phyloP scores from a whole-genome alignment of 2,329 filamentous ascomycete species.

The Aspergillus pseudoterreus region DNA sequence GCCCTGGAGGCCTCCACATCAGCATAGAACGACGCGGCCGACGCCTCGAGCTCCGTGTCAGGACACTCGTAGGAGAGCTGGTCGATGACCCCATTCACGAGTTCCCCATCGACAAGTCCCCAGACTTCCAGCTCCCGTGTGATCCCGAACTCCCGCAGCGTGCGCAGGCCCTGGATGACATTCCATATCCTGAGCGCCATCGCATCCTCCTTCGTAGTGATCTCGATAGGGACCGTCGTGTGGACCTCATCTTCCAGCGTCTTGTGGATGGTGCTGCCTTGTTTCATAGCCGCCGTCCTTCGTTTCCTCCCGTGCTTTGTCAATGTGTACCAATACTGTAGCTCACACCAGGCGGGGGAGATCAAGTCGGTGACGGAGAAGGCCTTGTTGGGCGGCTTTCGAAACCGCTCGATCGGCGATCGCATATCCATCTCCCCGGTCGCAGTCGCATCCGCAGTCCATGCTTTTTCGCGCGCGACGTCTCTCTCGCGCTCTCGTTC shows the following conservation, averaged over 20 bases:
- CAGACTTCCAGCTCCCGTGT: slow-evolving; percentile 79
- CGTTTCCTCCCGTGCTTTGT: slow-evolving; percentile 72
- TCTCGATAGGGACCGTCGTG: slow-evolving; percentile 67
- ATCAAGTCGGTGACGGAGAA: slow-evolving; percentile 86
- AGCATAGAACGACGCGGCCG: slow-evolving; percentile 45
- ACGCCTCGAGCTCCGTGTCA: slow-evolving; percentile 64
- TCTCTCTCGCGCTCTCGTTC: slow-evolving; percentile 29
- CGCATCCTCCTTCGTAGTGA: slow-evolving; percentile 71
- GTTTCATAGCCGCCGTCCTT: slow-evolving; percentile 76
- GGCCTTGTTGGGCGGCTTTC: slow-evolving; percentile 70
- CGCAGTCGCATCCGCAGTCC: slow-evolving; percentile 17
- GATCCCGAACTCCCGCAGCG: slow-evolving; percentile 64
- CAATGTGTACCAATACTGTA: slow-evolving; percentile 88
- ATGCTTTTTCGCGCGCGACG: slow-evolving; percentile 22
- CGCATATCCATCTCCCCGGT: slow-evolving; percentile 48
- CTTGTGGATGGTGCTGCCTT: slow-evolving; percentile 75
- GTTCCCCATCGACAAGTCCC: slow-evolving; percentile 75
- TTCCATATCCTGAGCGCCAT: slow-evolving; percentile 89
- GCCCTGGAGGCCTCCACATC: slow-evolving; percentile 32
- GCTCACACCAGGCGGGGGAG: slow-evolving; percentile 89
- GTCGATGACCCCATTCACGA: slow-evolving; percentile 89
- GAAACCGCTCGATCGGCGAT: slow-evolving; percentile 73
- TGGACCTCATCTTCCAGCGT: slow-evolving; percentile 83
- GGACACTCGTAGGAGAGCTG: slow-evolving; percentile 75
- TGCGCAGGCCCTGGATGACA: slow-evolving; percentile 77